Base-by-base conservation (phyloP, 2,329 filamentous ascomycete species). In the Cordyceps cateniannulata region DNA sequence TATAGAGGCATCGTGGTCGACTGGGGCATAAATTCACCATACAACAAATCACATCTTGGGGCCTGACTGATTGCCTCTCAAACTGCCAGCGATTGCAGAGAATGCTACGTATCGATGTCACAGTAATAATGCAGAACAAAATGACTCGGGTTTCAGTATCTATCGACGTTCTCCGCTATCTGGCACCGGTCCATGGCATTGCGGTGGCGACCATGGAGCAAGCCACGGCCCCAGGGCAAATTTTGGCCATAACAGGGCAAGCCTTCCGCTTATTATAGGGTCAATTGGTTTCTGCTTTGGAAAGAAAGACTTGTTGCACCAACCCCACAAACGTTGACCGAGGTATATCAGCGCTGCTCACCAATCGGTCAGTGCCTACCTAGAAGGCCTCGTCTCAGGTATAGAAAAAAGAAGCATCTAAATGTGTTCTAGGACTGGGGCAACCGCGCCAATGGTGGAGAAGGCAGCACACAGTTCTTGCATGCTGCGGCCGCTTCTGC, bases 401-500 rank as follows among this genome's bases (percentile, higher is more conserved):
- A 38, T 22, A 50, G 7, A 47, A 22, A 49, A 22, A 38, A 48
- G 47, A 60, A 55, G 47, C 52, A 52, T 48, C 32, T 5, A 48
- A 50, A 52, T 49, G n/a, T 32, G 32, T 59, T 59, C 56, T 59
- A 44, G 42, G 52, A 35, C 59, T 58, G 45, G 40, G 42, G 29
- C 47, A 59, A 55, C 42, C 53, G 29, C 53, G 53, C 62, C 62
- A 63, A 35, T 38, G 49, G 57, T 59, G 57, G 57, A 53, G 57
- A 52, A 45, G 14, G 48, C 56, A 62, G 64, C 69, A 70, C 68
- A 68, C 63, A 65, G 67, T 66, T 69, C 61, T 66, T 72, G 71
- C 70, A 69, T 70, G 62, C 72, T 75, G 73, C 73, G 73, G 73
- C 73, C 73, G 67, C 62, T 66, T 72, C 72, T 75, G 72, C 71